Base-by-base conservation (phyloP, 225 moss, liverwort and hornwort species). In the Polytrichum commune region DNA sequence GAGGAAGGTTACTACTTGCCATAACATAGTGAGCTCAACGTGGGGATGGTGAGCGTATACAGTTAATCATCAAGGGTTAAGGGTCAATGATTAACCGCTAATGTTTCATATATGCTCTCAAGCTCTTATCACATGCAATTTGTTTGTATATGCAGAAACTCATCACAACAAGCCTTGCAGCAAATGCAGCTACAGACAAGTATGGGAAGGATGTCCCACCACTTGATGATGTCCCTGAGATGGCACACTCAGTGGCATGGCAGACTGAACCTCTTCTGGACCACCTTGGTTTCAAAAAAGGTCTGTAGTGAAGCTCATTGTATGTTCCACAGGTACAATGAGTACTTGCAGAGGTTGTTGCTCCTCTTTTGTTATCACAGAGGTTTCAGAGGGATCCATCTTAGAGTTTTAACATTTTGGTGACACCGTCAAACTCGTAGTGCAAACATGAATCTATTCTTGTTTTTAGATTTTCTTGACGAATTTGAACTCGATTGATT, bases 281-380 rank as follows among this genome's bases (percentile, higher is more conserved):
- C 73, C 92, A 96, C 53, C 82, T 96, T 69, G 92, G 92, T 29
- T 84, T 92, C 57, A 93, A 83, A 53, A 92, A 83, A 88, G 96
- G 96, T 93, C 35, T 53, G 69, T 56, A 0, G 67, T 72, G 57
- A 57, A 68, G 38, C 29, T 53, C 63, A 66, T 55, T 30, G 6
- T 26, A 26, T 26, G 26, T 26, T 26, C 26, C 1, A 26, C 26
- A 26, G 26, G 26, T 26, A 26, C 26, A 1, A 26, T 26, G 26
- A 26, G 26, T 26, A 26, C 26, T 1, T 26, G 26, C 1, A 26
- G 26, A 26, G 26, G 1, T 32, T 35, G 63, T 27, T 56, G 25
- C 19, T 35, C 27, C 5, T n/a, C 69, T 22, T 54, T 29, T 72
- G 55, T 72, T 46, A 19, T 10, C 90, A 19, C 87, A 84, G 75